These are phyloP conservation scores for Gossypium gossypioides DNA, from an alignment of 441 rosid species.

Conservation along the genomic window DNA sequence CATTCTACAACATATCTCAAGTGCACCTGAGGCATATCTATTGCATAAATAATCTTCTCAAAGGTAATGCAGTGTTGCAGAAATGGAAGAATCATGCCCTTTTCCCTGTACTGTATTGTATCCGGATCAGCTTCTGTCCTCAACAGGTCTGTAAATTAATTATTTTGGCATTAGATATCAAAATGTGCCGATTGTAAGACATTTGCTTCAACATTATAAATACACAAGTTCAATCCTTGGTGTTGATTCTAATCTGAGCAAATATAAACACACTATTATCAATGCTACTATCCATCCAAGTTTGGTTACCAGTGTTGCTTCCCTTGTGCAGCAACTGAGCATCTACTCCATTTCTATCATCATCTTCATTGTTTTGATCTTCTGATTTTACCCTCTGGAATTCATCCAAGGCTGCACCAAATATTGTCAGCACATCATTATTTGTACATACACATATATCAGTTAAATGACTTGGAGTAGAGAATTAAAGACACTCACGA, in stretches of 20 bases:
- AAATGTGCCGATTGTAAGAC: not conserved
- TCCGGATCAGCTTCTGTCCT: not conserved
- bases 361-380: constrained; percentile 5
- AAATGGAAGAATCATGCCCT: constrained; percentile 42
- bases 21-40: constrained; percentile 40
- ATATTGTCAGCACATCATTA: not conserved
- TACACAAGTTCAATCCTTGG: not conserved
- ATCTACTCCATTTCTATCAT: constrained; percentile 3
- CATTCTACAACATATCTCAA: not conserved
- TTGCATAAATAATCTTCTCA: constrained; percentile 33
- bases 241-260: too few species aligned
- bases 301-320: not conserved
- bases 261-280: not conserved
- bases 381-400: constrained; percentile 3
- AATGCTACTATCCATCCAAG: not conserved
- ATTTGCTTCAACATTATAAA: not conserved
- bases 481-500: constrained; percentile 24
- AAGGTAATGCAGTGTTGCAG: constrained; percentile 40
- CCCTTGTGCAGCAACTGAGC: not conserved
- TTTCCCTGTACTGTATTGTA: constrained; percentile 11
- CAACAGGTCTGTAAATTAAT: not conserved
- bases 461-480: not conserved
- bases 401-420: constrained; percentile 15
- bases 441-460: not conserved
- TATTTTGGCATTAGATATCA: constrained; percentile 1